phyloP scores from a whole-genome alignment of 495 filamentous ascomycete genomes.

The Neurospora hispaniola region DNA sequence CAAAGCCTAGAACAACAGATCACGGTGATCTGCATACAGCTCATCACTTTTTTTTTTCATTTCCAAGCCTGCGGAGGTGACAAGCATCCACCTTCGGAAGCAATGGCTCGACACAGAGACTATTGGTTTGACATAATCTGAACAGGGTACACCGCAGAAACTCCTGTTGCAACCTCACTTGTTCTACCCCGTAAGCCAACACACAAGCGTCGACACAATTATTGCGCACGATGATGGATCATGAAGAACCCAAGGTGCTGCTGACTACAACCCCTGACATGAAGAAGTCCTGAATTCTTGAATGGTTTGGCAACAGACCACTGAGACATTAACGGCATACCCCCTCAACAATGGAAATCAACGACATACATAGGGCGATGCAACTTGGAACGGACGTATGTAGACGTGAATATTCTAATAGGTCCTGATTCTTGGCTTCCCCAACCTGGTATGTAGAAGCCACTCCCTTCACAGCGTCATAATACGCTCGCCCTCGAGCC shows the following conservation, averaged over 20 bases:
- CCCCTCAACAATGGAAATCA: not conserved
- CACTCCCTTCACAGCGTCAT: not conserved
- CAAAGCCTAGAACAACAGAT: not conserved
- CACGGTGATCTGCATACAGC: not conserved
- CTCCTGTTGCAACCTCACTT: not conserved
- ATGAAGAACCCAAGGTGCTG: not conserved
- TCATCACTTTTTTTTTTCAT: not conserved
- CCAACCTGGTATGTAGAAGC: not conserved
- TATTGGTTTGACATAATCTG: not conserved
- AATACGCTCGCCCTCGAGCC: not conserved
- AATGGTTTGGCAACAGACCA: not conserved
- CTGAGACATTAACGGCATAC: not conserved
- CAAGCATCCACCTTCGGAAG: not conserved
- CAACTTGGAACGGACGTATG: not conserved
- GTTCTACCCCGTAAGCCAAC: not conserved
- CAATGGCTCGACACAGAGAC: not conserved
- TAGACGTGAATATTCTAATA: not conserved
- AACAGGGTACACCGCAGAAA: not conserved
- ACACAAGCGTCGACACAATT: not conserved
- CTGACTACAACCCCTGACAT: not conserved
- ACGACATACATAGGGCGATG: not conserved
- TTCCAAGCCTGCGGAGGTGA: not conserved
- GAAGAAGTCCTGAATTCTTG: not conserved
- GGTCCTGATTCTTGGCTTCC: not conserved
- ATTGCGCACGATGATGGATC: not conserved